phyloP scores from a whole-genome alignment of 2,329 filamentous ascomycete genomes.

The Penicillium griseofulvum region DNA sequence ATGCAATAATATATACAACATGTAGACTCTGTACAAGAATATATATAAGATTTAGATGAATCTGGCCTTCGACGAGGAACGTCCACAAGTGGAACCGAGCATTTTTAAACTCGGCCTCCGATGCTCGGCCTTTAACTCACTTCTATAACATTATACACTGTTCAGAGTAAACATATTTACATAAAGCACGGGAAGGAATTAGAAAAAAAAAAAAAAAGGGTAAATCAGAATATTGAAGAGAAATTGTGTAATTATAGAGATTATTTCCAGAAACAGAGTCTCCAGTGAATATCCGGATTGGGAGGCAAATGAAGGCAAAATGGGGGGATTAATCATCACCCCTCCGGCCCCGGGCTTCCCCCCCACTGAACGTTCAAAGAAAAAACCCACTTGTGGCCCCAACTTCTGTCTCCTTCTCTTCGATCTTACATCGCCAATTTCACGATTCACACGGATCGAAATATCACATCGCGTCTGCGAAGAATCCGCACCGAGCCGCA shows the following conservation, averaged over 20 bases:
- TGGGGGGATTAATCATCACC: constrained; percentile 21
- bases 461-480: constrained; percentile 1
- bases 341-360: constrained; percentile 5
- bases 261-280: too few species aligned
- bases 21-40: too few species aligned
- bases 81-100: neutral
- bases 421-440: neutral
- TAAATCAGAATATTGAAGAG: neutral
- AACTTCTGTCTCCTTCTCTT: neutral
- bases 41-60: too few species aligned
- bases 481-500: constrained; percentile 16
- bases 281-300: neutral
- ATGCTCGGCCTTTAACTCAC: neutral
- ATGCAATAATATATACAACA: neutral
- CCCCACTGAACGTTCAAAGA: constrained; percentile 14
- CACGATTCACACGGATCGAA: neutral
- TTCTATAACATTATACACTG: neutral
- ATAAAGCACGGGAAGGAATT: neutral
- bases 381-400: constrained; percentile 20
- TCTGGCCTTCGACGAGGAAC: neutral
- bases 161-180: neutral
- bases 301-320: constrained; percentile 3
- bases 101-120: constrained; percentile 9
- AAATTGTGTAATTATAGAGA: neutral
- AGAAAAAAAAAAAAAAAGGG: too few species aligned